These are phyloP conservation scores for Pascua sp. DNA, from an alignment of 1,284 basidiomycete species.

Conservation along the genomic window DNA sequence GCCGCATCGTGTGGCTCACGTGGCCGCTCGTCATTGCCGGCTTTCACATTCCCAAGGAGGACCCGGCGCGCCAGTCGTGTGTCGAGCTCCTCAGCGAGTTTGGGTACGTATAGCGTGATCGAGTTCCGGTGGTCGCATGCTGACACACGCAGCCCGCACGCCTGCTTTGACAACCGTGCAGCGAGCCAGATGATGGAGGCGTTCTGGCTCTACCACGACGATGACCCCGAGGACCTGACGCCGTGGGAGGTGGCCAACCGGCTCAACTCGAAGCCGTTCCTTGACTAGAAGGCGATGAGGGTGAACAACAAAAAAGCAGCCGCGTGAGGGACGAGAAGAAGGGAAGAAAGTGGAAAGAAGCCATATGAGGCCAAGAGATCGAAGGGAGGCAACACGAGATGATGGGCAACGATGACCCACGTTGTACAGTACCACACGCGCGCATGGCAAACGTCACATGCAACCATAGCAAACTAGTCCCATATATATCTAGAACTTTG, in stretches of 20 bases:
- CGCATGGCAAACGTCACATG: too few relatives aligned
- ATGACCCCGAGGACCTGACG: conserved; percentile 19
- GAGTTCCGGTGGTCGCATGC: background rate
- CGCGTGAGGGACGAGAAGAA: too few relatives aligned
- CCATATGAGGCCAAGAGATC: too few relatives aligned
- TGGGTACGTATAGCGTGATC: conserved; percentile 27
- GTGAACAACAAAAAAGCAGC: too few relatives aligned
- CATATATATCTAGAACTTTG: too few relatives aligned
- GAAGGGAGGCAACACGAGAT: too few relatives aligned
- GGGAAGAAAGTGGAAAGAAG: too few relatives aligned
- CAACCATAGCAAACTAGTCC: too few relatives aligned
- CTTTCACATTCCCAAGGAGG: conserved; percentile 36
- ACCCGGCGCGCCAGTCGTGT: conserved; percentile 32
- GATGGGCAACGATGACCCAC: too few relatives aligned
- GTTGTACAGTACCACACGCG: too few relatives aligned
- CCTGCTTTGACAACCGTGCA: conserved; percentile 41
- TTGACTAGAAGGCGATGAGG: conserved; percentile 12
- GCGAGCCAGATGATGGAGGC: conserved; percentile 29
- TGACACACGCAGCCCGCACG: conserved; percentile 29
- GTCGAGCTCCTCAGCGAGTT: conserved; percentile 40
- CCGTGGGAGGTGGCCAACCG: conserved; percentile 24
- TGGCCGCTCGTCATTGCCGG: conserved; percentile 46
- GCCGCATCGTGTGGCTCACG: conserved; percentile 42
- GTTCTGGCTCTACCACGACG: conserved; percentile 30
- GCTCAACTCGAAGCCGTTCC: conserved; percentile 23